Conservation (phyloP, 306 rosid species). For the Fragaria ananassa region DNA sequence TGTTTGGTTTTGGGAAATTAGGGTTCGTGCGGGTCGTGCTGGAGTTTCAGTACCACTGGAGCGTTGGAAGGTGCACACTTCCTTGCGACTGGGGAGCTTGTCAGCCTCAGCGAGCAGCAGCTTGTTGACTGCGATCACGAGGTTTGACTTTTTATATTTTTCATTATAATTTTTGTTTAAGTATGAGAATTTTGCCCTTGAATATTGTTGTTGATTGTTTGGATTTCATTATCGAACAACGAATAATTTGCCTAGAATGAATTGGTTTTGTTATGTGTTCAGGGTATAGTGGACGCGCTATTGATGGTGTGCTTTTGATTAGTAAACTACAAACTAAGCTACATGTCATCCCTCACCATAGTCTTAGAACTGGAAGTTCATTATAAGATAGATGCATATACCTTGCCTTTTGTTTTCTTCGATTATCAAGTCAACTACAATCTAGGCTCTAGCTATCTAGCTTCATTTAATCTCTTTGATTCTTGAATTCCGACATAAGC, state of each 20-base stretch:
- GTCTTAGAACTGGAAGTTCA: background rate
- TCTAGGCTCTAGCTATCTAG: background rate
- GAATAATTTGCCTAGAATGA: background rate
- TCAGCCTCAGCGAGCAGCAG: slow-evolving; percentile 96
- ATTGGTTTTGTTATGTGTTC: background rate
- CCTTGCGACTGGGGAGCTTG: slow-evolving; percentile 76
- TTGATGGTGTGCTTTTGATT: background rate
- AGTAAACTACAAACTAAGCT: background rate
- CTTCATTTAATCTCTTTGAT: background rate
- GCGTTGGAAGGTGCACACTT: slow-evolving; percentile 96
- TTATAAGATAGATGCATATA: background rate
- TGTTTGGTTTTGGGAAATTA: slow-evolving; percentile 22
- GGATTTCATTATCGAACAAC: background rate
- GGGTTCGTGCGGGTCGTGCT: slow-evolving; percentile 98
- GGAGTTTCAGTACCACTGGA: slow-evolving; percentile 96
- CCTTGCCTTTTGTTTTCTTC: background rate
- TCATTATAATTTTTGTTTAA: background rate
- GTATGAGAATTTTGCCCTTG: background rate
- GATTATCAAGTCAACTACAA: background rate
- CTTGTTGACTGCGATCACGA: slow-evolving; percentile 96
- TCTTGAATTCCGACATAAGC: background rate
- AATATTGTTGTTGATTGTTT: background rate
- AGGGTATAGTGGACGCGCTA: background rate
- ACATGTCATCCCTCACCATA: background rate
- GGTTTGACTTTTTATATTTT: slow-evolving; percentile 35